Evolutionary conservation across 768 basidiomycete species (phyloP).

Genomic region (Lentinula boryana): DNA sequence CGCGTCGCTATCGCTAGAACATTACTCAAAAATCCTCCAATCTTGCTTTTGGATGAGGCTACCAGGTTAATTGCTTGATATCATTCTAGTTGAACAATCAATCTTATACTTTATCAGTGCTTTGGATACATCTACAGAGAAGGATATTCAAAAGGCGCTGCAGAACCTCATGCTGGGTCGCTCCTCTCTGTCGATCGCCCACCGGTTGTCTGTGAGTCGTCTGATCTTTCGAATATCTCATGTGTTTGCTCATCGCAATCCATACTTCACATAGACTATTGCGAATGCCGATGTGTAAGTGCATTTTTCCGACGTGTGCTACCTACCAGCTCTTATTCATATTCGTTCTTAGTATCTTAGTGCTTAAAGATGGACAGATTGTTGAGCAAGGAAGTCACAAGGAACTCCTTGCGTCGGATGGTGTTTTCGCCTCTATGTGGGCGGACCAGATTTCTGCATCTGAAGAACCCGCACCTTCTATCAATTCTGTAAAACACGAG

Average conservation of each 20-base stretch:
- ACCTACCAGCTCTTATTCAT: neutral
- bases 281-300: slow-evolving; percentile 57
- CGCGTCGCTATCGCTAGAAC: slow-evolving; percentile 85
- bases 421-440: slow-evolving; percentile 85
- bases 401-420: slow-evolving; percentile 67
- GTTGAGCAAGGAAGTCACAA: slow-evolving; percentile 77
- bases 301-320: neutral
- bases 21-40: slow-evolving; percentile 78
- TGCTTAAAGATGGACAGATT: slow-evolving; percentile 86
- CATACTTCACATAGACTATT: slow-evolving; percentile 31
- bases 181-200: slow-evolving; percentile 74
- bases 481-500: slow-evolving; percentile 26
- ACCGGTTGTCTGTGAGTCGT: slow-evolving; percentile 62
- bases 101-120: slow-evolving; percentile 39
- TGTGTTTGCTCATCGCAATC: slow-evolving; percentile 6
- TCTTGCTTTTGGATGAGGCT: slow-evolving; percentile 74
- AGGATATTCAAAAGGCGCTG: slow-evolving; percentile 85
- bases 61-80: slow-evolving; percentile 43
- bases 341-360: slow-evolving; percentile 59
- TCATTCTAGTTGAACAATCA: neutral
- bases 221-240: slow-evolving; percentile 9
- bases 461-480: slow-evolving; percentile 40
- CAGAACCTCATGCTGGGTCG: slow-evolving; percentile 70
- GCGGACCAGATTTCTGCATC: slow-evolving; percentile 71
- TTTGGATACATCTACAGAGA: slow-evolving; percentile 85